A percentile compares a stretch with the other conserved stretches of the same genome.
Conservation (phyloP, 164 flowering plant genomes). For the Sextonia rubra region DNA sequence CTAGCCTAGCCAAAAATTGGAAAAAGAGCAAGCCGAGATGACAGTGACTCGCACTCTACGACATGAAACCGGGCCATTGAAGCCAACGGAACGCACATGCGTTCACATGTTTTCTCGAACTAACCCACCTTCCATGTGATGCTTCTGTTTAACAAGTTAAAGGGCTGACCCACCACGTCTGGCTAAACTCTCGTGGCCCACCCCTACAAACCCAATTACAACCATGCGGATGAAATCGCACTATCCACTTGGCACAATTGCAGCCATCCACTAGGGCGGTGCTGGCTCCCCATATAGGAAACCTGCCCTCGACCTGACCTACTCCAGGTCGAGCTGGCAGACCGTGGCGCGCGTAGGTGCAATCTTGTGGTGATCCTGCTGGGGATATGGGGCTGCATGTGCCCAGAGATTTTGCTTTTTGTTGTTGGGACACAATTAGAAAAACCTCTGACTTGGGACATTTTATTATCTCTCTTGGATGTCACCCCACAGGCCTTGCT, state of each 20-base stretch:
- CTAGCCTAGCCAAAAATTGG: not conserved
- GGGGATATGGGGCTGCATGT: conserved; percentile 12
- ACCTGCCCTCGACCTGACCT: conserved; percentile 2
- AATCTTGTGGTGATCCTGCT: conserved; percentile 7
- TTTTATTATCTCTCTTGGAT: too few species aligned
- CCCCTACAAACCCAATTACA: not conserved
- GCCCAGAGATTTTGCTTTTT: not conserved
- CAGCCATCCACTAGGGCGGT: not conserved
- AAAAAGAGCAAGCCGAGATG: not conserved
- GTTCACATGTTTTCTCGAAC: conserved; percentile 13
- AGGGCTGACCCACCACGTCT: not conserved
- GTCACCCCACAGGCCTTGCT: too few species aligned
- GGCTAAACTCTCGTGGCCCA: too few species aligned
- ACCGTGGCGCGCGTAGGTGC: not conserved
- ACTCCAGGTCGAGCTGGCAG: conserved; percentile 3
- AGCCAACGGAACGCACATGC: conserved; percentile 13
- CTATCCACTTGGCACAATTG: too few species aligned
- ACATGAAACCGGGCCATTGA: not conserved
- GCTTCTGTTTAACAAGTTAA: not conserved
- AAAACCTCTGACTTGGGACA: too few species aligned
- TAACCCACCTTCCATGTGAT: conserved; percentile 10
- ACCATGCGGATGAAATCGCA: not conserved
- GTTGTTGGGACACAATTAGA: not conserved
- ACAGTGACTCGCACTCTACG: not conserved
- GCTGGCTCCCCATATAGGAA: conserved; percentile 1